Conservation (phyloP, 192 early-diverging fungal species). For the Backusella parvicylindrica region DNA sequence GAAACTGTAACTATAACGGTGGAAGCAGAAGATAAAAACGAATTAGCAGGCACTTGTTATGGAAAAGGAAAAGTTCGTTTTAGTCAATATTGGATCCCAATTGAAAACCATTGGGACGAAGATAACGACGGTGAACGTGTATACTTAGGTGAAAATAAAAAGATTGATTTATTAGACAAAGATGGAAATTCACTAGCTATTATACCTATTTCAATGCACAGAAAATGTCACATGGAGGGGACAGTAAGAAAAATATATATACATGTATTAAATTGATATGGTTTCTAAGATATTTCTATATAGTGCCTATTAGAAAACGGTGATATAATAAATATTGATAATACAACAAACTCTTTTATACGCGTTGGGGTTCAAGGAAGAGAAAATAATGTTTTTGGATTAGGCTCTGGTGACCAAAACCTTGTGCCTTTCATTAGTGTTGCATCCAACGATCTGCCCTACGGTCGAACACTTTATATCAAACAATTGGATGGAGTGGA, state of each 20-base stretch:
- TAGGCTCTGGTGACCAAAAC: background rate
- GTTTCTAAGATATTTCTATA: background rate
- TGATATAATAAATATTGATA: constrained; percentile 14
- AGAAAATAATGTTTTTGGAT: constrained; percentile 5
- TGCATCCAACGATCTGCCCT: constrained; percentile 34
- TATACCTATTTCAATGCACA: constrained; percentile 4
- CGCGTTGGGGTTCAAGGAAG: background rate
- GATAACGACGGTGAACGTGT: constrained; percentile 18
- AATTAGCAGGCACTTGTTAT: constrained; percentile 1
- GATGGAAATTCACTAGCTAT: constrained; percentile 1
- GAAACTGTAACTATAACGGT: background rate
- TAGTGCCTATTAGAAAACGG: constrained; percentile 22
- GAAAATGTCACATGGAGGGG: constrained; percentile 31
- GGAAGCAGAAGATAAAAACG: background rate
- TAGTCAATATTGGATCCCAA: constrained; percentile 33
- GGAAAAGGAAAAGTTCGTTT: constrained; percentile 4
- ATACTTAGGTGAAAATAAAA: background rate
- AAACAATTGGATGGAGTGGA: constrained; percentile 14
- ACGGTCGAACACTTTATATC: constrained; percentile 27
- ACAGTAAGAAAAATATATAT: constrained; percentile 11
- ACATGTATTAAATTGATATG: background rate
- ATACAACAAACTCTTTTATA: background rate
- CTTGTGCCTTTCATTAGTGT: constrained; percentile 36
- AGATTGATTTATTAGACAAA: background rate
- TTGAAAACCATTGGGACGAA: constrained; percentile 33